Conservation (phyloP, 139 green algal species). For the Desmodesmus armatus region DNA sequence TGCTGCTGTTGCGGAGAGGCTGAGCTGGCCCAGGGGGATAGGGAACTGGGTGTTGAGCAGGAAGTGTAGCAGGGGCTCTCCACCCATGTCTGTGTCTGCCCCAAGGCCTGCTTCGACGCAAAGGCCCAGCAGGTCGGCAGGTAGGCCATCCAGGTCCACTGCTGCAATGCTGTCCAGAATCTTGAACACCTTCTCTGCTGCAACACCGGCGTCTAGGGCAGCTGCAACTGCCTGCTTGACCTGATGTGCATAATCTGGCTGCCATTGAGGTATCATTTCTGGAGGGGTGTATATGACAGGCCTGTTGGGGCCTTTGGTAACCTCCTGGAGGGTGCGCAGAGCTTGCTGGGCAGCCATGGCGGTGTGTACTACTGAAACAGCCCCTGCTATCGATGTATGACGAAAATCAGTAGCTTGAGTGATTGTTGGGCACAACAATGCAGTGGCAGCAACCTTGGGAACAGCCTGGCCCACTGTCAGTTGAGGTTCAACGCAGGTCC, state of each 20-base stretch:
- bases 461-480: too few relatives aligned
- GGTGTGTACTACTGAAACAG: too few relatives aligned
- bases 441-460: too few relatives aligned
- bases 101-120: constrained; percentile 28
- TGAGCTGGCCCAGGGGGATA: neutral
- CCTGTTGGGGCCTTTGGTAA: neutral
- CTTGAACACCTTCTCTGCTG: constrained; percentile 17
- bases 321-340: neutral
- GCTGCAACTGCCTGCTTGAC: neutral
- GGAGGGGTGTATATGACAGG: constrained; percentile 11
- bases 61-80: constrained; percentile 36
- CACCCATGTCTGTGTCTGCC: constrained; percentile 30
- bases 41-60: constrained; percentile 29
- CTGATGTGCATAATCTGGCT: neutral
- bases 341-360: constrained; percentile 9
- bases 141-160: constrained; percentile 15
- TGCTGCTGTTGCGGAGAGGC: too few relatives aligned
- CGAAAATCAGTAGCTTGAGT: too few relatives aligned
- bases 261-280: constrained; percentile 26
- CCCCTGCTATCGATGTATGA: too few relatives aligned
- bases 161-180: constrained; percentile 11
- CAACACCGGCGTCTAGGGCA: constrained; percentile 16
- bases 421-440: too few relatives aligned
- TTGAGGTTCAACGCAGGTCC: too few relatives aligned
- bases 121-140: neutral